Conservation (phyloP, 2,329 filamentous ascomycete genomes). For the Berkeleyomyces basicola region DNA sequence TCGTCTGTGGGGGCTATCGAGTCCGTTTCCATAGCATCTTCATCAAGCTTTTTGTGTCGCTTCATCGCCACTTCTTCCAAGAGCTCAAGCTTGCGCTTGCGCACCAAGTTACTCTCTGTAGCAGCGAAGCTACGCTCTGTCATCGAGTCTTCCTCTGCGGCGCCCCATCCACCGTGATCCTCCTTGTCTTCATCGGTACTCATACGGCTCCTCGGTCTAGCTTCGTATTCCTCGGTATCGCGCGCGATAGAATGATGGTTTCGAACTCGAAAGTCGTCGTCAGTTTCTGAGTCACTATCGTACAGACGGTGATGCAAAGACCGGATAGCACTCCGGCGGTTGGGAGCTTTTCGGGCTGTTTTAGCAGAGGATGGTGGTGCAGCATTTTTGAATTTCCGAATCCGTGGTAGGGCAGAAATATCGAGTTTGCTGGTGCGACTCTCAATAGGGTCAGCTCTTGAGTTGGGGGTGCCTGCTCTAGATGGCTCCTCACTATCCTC, state of each 20-base stretch:
- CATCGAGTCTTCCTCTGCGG: slow-evolving; percentile 46
- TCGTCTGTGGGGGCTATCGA: slow-evolving; percentile 34
- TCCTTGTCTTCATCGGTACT: slow-evolving; percentile 45
- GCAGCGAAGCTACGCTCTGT: slow-evolving; percentile 55
- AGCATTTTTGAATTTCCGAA: slow-evolving; percentile 47
- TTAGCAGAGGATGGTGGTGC: slow-evolving; percentile 21
- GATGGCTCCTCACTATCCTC: slow-evolving; percentile 38
- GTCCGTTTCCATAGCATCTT: slow-evolving; percentile 56
- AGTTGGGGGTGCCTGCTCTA: slow-evolving; percentile 48
- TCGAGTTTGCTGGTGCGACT: slow-evolving; percentile 39
- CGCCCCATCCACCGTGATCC: slow-evolving; percentile 30
- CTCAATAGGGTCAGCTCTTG: slow-evolving; percentile 44
- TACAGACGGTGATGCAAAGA: slow-evolving; percentile 53
- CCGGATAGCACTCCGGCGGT: slow-evolving; percentile 46
- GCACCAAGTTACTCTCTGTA: slow-evolving; percentile 35
- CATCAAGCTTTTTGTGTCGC: slow-evolving; percentile 63
- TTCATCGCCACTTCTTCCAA: slow-evolving; percentile 42
- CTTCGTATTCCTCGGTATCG: slow-evolving; percentile 77
- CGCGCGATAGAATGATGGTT: slow-evolving; percentile 38
- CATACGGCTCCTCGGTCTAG: slow-evolving; percentile 60
- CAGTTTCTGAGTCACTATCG: slow-evolving; percentile 56
- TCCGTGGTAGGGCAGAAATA: slow-evolving; percentile 49
- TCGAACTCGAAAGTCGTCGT: slow-evolving; percentile 54
- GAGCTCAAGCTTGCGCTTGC: slow-evolving; percentile 55
- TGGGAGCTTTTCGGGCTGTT: slow-evolving; percentile 35